Percentiles rank a stretch among this genome's conserved stretches.
Evolutionary conservation across 2,329 filamentous ascomycete genomes (phyloP).

Genomic region (Sclerotinia borealis): DNA sequence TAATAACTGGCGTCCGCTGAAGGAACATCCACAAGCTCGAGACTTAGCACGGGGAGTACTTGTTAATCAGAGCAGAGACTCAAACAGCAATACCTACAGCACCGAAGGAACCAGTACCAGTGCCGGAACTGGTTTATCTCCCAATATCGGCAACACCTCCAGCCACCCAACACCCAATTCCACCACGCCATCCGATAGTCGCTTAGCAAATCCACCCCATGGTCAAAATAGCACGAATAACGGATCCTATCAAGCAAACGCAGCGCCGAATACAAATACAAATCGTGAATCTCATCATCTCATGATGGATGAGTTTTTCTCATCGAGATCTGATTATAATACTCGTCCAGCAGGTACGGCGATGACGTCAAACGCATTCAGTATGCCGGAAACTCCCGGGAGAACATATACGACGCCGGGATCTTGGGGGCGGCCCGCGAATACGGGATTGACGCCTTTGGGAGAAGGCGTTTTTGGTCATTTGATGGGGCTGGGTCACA

Average conservation of each 20-base stretch:
- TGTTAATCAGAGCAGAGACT: neutral
- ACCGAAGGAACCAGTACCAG: conserved; percentile 37
- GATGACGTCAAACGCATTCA: conserved; percentile 33
- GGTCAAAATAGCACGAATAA: conserved; percentile 34
- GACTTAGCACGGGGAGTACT: neutral
- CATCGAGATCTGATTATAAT: conserved; percentile 19
- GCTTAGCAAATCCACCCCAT: conserved; percentile 17
- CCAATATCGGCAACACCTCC: conserved; percentile 33
- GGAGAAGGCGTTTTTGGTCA: conserved; percentile 52
- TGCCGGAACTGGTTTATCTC: conserved; percentile 23
- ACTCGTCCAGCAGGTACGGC: conserved; percentile 18
- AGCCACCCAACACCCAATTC: conserved; percentile 56
- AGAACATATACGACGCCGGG: conserved; percentile 39
- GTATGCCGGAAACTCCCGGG: conserved; percentile 35
- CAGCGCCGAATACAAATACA: conserved; percentile 33
- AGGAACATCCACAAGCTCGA: conserved; percentile 6
- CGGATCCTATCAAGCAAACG: conserved; percentile 48
- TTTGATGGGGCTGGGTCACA: conserved; percentile 50
- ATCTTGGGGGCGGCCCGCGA: conserved; percentile 38
- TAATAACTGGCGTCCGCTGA: conserved; percentile 19
- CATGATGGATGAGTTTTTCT: conserved; percentile 31
- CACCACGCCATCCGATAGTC: conserved; percentile 42
- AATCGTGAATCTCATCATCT: conserved; percentile 20
- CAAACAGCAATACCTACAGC: conserved; percentile 11
- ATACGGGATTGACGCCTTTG: conserved; percentile 46